phyloP scores from a whole-genome alignment of 495 filamentous ascomycete genomes.

The Penicillium bovifimosum region DNA sequence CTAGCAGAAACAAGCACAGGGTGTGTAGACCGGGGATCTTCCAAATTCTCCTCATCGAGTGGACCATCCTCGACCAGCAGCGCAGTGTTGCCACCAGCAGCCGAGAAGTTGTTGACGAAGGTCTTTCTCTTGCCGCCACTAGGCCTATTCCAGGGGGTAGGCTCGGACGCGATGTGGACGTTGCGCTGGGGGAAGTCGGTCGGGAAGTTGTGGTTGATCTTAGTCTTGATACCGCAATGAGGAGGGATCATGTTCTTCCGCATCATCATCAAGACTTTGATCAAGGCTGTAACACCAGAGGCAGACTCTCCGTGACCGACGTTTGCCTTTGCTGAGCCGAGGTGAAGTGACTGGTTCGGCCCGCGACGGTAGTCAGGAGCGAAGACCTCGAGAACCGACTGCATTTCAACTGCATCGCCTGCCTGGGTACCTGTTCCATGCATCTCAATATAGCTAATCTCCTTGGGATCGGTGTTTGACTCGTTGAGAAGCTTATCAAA shows the following conservation, averaged over 20 bases:
- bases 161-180: slow-evolving; percentile 59
- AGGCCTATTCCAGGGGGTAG: slow-evolving; percentile 58
- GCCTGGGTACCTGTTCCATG: slow-evolving; percentile 87
- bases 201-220: slow-evolving; percentile 77
- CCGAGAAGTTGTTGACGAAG: slow-evolving; percentile 65
- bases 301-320: slow-evolving; percentile 87
- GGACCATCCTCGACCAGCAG: slow-evolving; percentile 53
- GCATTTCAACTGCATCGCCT: slow-evolving; percentile 75
- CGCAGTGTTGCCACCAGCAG: slow-evolving; percentile 51
- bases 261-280: slow-evolving; percentile 87
- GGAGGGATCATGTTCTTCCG: slow-evolving; percentile 77
- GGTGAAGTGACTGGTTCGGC: slow-evolving; percentile 63
- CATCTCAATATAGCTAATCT: slow-evolving; percentile 80
- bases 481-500: slow-evolving; percentile 63
- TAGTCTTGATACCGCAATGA: slow-evolving; percentile 81
- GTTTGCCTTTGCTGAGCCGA: slow-evolving; percentile 85
- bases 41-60: slow-evolving; percentile 30
- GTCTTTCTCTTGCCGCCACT: slow-evolving; percentile 58
- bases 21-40: slow-evolving; percentile 49
- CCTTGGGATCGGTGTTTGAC: slow-evolving; percentile 63
- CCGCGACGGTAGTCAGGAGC: slow-evolving; percentile 65
- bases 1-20: slow-evolving; percentile 50
- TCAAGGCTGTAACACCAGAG: slow-evolving; percentile 74
- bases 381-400: slow-evolving; percentile 72
- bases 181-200: slow-evolving; percentile 68